Conservation (phyloP, 331 rosid species). For the Malus hybrid region DNA sequence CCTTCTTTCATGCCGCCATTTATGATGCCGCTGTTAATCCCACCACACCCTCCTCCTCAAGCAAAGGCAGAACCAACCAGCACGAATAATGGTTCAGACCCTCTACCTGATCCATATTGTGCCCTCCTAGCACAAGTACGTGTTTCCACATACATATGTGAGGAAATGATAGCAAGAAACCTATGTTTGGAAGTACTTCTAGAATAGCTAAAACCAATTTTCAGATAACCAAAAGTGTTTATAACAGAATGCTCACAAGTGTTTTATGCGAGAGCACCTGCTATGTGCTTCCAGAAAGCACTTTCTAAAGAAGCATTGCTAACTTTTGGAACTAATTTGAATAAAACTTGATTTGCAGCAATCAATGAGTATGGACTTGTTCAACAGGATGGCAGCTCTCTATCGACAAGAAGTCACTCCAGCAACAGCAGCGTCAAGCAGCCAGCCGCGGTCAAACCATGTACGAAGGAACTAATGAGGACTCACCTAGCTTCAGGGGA, state of each 20-base stretch:
- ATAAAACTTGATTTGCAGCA: slow-evolving; percentile 27
- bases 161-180: too few relatives aligned
- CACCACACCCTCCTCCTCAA: slow-evolving; percentile 13
- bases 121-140: slow-evolving; percentile 50
- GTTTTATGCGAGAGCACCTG: too few relatives aligned
- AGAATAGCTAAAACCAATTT: too few relatives aligned
- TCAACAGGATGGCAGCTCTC: slow-evolving; percentile 50
- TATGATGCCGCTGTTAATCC: slow-evolving; percentile 24
- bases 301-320: too few relatives aligned
- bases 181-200: too few relatives aligned
- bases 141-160: neutral
- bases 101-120: slow-evolving; percentile 41
- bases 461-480: slow-evolving; percentile 8
- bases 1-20: slow-evolving; percentile 23
- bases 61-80: slow-evolving; percentile 26
- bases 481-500: neutral
- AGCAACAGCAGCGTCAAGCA: slow-evolving; percentile 17
- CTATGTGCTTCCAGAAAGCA: too few relatives aligned
- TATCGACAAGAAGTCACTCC: slow-evolving; percentile 42
- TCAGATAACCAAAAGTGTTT: too few relatives aligned
- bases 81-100: slow-evolving; percentile 15
- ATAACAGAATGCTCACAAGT: too few relatives aligned
- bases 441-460: slow-evolving; percentile 20
- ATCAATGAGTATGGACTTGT: slow-evolving; percentile 50
- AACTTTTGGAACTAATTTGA: neutral